phyloP scores from a whole-genome alignment of 78 protist species.

The Dictyostelium intermedium region DNA sequence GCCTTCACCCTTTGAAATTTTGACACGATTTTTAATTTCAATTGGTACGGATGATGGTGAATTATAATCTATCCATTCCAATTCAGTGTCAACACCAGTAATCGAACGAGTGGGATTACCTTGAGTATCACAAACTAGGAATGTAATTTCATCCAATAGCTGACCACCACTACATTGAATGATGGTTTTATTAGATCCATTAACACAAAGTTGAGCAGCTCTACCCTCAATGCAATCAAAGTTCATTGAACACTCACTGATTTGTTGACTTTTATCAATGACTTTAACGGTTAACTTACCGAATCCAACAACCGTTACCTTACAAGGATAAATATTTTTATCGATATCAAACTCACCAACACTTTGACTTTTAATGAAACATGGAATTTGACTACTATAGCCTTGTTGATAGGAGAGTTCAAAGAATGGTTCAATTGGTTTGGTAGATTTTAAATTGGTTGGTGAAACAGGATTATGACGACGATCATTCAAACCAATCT shows the following conservation, averaged over 20 bases:
- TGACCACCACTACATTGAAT: constrained; percentile 35
- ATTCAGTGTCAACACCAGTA: constrained; percentile 39
- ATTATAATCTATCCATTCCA: constrained; percentile 30
- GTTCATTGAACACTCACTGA: constrained; percentile 1
- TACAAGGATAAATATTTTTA: constrained; percentile 24
- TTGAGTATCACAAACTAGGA: constrained; percentile 51
- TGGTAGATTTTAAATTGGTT: neutral
- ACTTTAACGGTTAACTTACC: constrained; percentile 24
- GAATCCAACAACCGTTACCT: constrained; percentile 29
- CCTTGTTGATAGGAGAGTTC: neutral
- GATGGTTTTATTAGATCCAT: neutral
- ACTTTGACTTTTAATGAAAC: neutral
- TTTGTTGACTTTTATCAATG: neutral
- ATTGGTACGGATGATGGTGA: neutral
- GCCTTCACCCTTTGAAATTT: constrained; percentile 30
- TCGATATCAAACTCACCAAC: constrained; percentile 25
- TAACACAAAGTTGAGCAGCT: constrained; percentile 34
- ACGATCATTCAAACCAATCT: constrained; percentile 2
- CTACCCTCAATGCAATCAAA: constrained; percentile 38
- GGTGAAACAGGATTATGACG: constrained; percentile 43
- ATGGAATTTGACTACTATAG: neutral
- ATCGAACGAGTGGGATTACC: constrained; percentile 22
- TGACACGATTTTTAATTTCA: neutral
- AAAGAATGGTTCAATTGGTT: constrained; percentile 48
- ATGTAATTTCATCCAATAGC: constrained; percentile 17